Percentiles rank a stretch among this genome's conserved stretches.
Conservation (phyloP, 495 filamentous ascomycete species). For the Cryomyces minteri region DNA sequence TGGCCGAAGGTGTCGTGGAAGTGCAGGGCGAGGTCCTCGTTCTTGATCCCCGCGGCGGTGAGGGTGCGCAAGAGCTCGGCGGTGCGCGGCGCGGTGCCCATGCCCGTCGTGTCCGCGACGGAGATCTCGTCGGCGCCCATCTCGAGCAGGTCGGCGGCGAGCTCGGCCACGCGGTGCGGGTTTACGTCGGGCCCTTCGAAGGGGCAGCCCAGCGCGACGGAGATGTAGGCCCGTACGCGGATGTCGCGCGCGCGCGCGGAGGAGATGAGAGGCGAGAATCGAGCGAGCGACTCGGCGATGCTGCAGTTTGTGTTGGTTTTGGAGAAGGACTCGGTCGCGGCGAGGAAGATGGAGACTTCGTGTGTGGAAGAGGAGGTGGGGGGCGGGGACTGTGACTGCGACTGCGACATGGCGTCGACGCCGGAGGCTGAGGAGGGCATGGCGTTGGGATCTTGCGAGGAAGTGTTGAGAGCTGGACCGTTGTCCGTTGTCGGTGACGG, state of each 20-base stretch:
- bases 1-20: constrained; percentile 97
- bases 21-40: constrained; percentile 73
- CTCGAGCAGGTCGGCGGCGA: constrained; percentile 66
- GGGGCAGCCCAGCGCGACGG: constrained; percentile 83
- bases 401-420: constrained; percentile 7
- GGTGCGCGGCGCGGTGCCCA: constrained; percentile 78
- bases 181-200: constrained; percentile 77
- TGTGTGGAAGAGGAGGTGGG: constrained; percentile 22
- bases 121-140: constrained; percentile 95
- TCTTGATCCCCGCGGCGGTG: constrained; percentile 54
- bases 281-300: constrained; percentile 61
- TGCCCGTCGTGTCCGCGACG: constrained; percentile 88
- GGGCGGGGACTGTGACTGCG: constrained; percentile 6
- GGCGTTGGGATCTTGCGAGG: constrained; percentile 22
- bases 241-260: constrained; percentile 52
- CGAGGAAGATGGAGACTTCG: constrained; percentile 82
- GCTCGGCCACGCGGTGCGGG: constrained; percentile 62
- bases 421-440: constrained; percentile 17
- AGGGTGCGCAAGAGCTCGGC: constrained; percentile 51
- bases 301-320: constrained; percentile 82
- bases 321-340: constrained; percentile 84
- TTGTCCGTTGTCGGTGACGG: constrained; percentile 11
- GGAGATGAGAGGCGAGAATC: constrained; percentile 57
- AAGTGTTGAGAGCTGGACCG: constrained; percentile 26
- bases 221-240: constrained; percentile 81